Conservation (phyloP, 768 basidiomycete species). For the Hysterangium stoloniferum region DNA sequence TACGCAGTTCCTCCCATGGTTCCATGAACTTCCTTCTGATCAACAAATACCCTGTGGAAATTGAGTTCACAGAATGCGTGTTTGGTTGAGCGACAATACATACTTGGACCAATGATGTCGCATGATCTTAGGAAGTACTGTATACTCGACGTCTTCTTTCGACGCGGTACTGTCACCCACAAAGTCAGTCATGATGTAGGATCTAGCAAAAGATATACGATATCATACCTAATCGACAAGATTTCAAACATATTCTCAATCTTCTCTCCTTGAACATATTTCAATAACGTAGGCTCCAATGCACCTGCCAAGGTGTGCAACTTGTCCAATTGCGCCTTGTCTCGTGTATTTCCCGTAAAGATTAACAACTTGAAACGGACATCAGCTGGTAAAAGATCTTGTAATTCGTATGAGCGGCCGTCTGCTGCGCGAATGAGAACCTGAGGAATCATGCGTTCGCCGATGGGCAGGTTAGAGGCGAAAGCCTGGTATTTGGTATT, state of each 20-base stretch:
- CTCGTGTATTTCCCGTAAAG: constrained; percentile 40
- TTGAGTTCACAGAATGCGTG: not conserved
- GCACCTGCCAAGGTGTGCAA: constrained; percentile 27
- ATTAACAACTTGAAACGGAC: constrained; percentile 48
- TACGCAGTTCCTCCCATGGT: constrained; percentile 48
- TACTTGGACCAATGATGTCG: constrained; percentile 57
- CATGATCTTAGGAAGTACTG: constrained; percentile 38
- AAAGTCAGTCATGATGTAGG: too few species aligned
- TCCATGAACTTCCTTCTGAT: constrained; percentile 35
- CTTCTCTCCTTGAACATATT: constrained; percentile 21
- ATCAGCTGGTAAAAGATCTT: constrained; percentile 45
- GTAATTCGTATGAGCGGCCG: constrained; percentile 41
- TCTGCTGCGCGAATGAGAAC: constrained; percentile 44
- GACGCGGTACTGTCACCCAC: constrained; percentile 9
- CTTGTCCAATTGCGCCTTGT: constrained; percentile 23
- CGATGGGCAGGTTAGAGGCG: constrained; percentile 37
- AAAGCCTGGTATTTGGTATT: constrained; percentile 28
- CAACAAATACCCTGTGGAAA: constrained; percentile 54
- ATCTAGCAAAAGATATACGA: constrained; percentile 30
- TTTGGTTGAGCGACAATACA: not conserved
- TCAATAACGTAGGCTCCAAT: constrained; percentile 25
- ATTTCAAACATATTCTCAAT: constrained; percentile 23
- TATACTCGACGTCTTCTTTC: constrained; percentile 35
- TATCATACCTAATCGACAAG: constrained; percentile 28
- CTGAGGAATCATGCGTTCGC: constrained; percentile 46